Evolutionary conservation across 345 rosid species (phyloP).

Genomic region (Dipteronia dyeriana): DNA sequence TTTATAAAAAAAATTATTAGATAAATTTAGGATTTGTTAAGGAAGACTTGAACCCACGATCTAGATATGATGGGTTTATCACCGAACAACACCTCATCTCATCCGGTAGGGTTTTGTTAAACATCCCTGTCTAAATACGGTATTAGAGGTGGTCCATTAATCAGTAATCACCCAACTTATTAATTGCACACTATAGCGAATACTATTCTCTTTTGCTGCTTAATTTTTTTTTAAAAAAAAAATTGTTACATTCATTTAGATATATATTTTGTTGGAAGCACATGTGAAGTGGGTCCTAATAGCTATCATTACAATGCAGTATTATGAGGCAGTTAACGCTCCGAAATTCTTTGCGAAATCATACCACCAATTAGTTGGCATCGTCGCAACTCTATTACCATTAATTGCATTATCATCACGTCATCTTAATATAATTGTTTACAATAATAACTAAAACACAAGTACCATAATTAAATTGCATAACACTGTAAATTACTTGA

Average conservation of each 20-base stretch:
- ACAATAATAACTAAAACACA: neutral
- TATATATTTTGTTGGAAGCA: neutral
- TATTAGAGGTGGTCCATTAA: neutral
- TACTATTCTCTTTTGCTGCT: neutral
- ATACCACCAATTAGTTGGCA: neutral
- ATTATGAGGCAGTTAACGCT: slow-evolving; percentile 13
- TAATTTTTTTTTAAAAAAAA: too few relatives aligned
- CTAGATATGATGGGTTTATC: too few relatives aligned
- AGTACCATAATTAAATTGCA: neutral
- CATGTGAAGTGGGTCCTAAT: slow-evolving; percentile 20
- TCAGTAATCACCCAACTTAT: neutral
- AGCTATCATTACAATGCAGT: neutral
- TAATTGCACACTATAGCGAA: too few relatives aligned
- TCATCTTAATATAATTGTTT: neutral
- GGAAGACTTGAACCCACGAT: too few relatives aligned
- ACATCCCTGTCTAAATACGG: too few relatives aligned
- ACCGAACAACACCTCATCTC: too few relatives aligned
- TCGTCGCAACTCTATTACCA: neutral
- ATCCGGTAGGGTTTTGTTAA: too few relatives aligned
- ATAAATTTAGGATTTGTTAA: too few relatives aligned
- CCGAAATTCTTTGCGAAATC: slow-evolving; percentile 11
- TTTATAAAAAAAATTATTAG: too few relatives aligned
- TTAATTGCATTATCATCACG: neutral
- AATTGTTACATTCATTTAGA: too few relatives aligned
- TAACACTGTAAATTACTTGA: neutral